phyloP scores from a whole-genome alignment of 106 monocot genomes.

The Posidonia australis region DNA sequence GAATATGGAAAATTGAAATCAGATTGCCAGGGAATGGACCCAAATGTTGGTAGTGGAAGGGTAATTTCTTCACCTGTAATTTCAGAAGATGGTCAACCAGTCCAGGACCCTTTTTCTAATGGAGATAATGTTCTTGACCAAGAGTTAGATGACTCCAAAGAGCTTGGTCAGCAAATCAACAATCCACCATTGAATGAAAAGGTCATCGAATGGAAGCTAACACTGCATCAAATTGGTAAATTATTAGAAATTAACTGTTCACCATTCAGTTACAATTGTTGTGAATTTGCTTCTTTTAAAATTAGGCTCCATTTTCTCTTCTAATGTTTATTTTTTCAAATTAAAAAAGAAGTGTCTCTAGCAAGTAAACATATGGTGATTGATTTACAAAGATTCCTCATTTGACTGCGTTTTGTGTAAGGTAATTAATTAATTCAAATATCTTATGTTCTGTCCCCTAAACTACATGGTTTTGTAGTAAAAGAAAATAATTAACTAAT shows the following conservation, averaged over 20 bases:
- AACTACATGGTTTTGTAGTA: too few species aligned
- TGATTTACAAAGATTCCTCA: too few species aligned
- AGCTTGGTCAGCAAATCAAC: constrained; percentile 5
- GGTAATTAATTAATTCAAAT: too few species aligned
- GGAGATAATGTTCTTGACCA: background rate
- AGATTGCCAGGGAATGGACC: constrained; percentile 71
- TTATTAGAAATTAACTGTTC: background rate
- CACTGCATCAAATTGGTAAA: constrained; percentile 86
- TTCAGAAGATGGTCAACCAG: constrained; percentile 63
- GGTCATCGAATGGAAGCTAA: constrained; percentile 71
- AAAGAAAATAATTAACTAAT: too few species aligned
- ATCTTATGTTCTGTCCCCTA: too few species aligned
- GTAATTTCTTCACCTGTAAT: constrained; percentile 49
- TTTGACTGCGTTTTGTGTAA: too few species aligned
- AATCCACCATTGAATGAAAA: constrained; percentile 25
- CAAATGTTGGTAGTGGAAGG: constrained; percentile 63
- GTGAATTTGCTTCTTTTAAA: background rate
- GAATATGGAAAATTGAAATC: constrained; percentile 55
- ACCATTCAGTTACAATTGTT: background rate
- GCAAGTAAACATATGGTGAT: background rate
- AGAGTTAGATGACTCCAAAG: constrained; percentile 8
- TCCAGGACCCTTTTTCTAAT: constrained; percentile 24
- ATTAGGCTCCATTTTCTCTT: background rate
- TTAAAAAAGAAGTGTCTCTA: background rate
- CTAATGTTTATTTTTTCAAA: too few species aligned